Evolutionary conservation across 1,284 basidiomycete genomes (phyloP), one percentile per base, ranked within the genome.

Genomic region (Tilletia caries): DNA sequence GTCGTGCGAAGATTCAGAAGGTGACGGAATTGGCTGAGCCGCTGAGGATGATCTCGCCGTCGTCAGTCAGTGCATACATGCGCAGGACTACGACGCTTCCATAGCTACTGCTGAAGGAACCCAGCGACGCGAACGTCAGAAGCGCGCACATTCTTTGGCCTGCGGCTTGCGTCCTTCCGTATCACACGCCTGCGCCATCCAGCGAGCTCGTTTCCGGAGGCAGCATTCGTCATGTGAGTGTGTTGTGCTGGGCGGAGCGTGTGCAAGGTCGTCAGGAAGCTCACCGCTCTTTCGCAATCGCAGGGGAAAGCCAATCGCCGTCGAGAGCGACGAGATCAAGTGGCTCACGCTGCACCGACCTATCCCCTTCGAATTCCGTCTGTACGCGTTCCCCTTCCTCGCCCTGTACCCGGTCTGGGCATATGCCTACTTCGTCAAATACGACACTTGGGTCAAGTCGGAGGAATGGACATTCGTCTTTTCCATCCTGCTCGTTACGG

Each of bases 381-480:
- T 96, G 70, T 98, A 98, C 84, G 88, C 90, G 15, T 72, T 91
- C 15, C 95, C 95, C 0, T 93, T 93, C 83, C 86, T 94, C 50
- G 66, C 88, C 1, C 86, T 95, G 71, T 98, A 98, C 82, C 94
- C 94, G 0, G 83, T 95, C 34, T 89, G 94, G 65, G 92, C 88
- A 81, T 98, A 98, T 84, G 92, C 96, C 79, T 87, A 93, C 80
- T 94, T 92, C 90, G 85, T 95, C 68, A 88, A 90, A 82, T 94
- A 92, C 75, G 95, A 96, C 84, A 92, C 95, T 83, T 83, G 78
- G 77, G 70, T 79, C 70, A 77, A 71, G 69, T 83, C 82, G 33
- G 83, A 84, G 68, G 84, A 84, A 70, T 84, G 83, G 82, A 95
- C 95, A 0, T 99, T 98, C 81, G 87, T 98, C 64, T 92, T 91